Base-by-base conservation (phyloP, 306 rosid species). In the Trifolium pratense region DNA sequence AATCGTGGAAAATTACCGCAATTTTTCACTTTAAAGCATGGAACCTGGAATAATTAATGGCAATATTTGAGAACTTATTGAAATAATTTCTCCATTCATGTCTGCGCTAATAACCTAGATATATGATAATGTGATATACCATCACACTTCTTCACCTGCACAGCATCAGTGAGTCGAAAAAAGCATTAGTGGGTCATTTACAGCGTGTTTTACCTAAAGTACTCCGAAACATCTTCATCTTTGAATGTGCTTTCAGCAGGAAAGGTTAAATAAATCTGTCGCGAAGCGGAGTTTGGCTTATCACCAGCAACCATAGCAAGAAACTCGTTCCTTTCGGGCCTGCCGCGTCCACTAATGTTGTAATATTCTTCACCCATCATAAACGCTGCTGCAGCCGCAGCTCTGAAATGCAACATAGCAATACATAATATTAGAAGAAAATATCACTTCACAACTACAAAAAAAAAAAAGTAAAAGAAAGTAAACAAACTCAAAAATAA, bases 211-310 rank as follows among this genome's bases (percentile, higher is more conserved):
- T 83, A 93, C 98, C 96, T 91, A 79, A 93, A 93, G 80, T 93
- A 93, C 59, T 91, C 98, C 0, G 98, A 93, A 83, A 93, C 98
- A 65, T 93, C 97, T 75, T 94, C 98, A 71, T 94, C 98, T 70
- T 88, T 94, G 78, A 94, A 94, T 11, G 94, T 89, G 84, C 98
- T 94, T 77, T 94, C 98, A 2, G 98, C 98, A 26, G 98, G 98
- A 75, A 94, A 94, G 8, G 98, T 94, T 71, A 94, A 77, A 76
- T 94, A 94, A 74, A 94, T 94, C 87, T 94, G 98, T 65, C 97
- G 86, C 6, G 98, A 89, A 1, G 98, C 97, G 0, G 97, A 89
- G 80, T 89, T 91, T 23, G 84, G 75, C 73, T 88, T 94, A 11
- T 91, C 98, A 0, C 81, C 84, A 0, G 92, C 83, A 63, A 88